phyloP scores from a whole-genome alignment of 352 stramenopile genomes.

The Pseudoperonospora humuli region DNA sequence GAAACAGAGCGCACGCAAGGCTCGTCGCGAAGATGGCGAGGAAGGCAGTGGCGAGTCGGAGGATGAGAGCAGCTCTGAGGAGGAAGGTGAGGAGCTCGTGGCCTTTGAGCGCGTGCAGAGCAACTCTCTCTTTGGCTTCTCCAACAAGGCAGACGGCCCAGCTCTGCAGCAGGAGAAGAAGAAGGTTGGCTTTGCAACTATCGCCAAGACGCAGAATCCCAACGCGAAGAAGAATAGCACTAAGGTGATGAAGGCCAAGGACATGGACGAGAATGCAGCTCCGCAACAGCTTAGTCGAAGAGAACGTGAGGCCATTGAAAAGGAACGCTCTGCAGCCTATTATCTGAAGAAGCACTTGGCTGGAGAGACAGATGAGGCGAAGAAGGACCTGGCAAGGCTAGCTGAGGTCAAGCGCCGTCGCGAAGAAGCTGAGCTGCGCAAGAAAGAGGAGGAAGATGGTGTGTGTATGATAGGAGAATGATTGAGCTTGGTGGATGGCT shows the following conservation, averaged over 20 bases:
- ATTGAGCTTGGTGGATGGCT: neutral
- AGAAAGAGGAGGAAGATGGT: conserved; percentile 77
- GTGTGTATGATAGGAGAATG: neutral
- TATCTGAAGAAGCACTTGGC: conserved; percentile 85
- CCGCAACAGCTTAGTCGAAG: conserved; percentile 67
- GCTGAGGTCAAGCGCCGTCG: conserved; percentile 72
- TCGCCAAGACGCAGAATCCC: conserved; percentile 80
- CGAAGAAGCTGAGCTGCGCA: conserved; percentile 71
- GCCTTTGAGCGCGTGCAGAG: conserved; percentile 71
- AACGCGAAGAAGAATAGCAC: conserved; percentile 59
- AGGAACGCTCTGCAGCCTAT: conserved; percentile 55
- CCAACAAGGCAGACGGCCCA: conserved; percentile 46
- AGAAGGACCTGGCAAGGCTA: conserved; percentile 78
- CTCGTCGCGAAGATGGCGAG: conserved; percentile 47
- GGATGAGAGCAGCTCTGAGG: conserved; percentile 45
- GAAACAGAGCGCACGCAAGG: conserved; percentile 62
- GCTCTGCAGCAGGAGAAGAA: conserved; percentile 59
- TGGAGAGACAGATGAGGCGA: conserved; percentile 79
- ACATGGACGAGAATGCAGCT: conserved; percentile 53
- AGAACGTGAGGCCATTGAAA: conserved; percentile 85
- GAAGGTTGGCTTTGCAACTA: conserved; percentile 52
- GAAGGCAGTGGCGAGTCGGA: conserved; percentile 38
- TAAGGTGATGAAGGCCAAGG: conserved; percentile 86
- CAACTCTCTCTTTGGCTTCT: conserved; percentile 68
- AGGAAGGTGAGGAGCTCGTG: conserved; percentile 43